These are phyloP conservation scores for Plasmodium gaboni DNA, from an alignment of 169 alveolate species.

Conservation along the genomic window DNA sequence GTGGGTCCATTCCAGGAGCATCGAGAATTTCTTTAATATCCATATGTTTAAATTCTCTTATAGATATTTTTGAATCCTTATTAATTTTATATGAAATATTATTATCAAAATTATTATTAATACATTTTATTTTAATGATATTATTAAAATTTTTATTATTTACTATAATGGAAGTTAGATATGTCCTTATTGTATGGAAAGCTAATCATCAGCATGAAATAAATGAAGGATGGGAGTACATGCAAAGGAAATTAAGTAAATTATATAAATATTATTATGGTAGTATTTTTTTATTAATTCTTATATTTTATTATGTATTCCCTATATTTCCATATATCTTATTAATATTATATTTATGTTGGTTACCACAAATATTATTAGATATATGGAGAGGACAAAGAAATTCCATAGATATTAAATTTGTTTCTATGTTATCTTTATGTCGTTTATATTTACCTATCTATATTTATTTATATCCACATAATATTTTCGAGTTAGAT, in stretches of 20 bases:
- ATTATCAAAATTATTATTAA: slow-evolving; percentile 45
- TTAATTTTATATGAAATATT: slow-evolving; percentile 79
- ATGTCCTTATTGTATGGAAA: slow-evolving; percentile 82
- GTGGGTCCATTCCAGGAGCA: slow-evolving; percentile 55
- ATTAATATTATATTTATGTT: slow-evolving; percentile 75
- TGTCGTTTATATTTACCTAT: slow-evolving; percentile 81
- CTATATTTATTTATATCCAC: slow-evolving; percentile 79
- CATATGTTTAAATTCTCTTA: slow-evolving; percentile 78
- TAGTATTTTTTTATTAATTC: slow-evolving; percentile 41
- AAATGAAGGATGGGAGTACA: slow-evolving; percentile 83
- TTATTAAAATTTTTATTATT: slow-evolving; percentile 78
- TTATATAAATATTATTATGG: slow-evolving; percentile 76
- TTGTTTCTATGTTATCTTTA: slow-evolving; percentile 69
- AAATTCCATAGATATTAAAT: slow-evolving; percentile 67
- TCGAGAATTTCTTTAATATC: slow-evolving; percentile 76
- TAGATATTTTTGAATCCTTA: slow-evolving; percentile 81
- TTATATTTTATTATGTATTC: slow-evolving; percentile 42
- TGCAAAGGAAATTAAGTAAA: slow-evolving; percentile 79
- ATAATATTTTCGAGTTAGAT: slow-evolving; percentile 80
- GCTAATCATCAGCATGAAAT: slow-evolving; percentile 81
- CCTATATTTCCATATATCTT: slow-evolving; percentile 77
- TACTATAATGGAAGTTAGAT: slow-evolving; percentile 81
- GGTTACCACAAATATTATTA: slow-evolving; percentile 87
- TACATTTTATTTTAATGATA: slow-evolving; percentile 62
- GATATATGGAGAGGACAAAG: slow-evolving; percentile 88